Conservation (phyloP, 2,329 filamentous ascomycete species). For the Albophoma yamanashiensis region DNA sequence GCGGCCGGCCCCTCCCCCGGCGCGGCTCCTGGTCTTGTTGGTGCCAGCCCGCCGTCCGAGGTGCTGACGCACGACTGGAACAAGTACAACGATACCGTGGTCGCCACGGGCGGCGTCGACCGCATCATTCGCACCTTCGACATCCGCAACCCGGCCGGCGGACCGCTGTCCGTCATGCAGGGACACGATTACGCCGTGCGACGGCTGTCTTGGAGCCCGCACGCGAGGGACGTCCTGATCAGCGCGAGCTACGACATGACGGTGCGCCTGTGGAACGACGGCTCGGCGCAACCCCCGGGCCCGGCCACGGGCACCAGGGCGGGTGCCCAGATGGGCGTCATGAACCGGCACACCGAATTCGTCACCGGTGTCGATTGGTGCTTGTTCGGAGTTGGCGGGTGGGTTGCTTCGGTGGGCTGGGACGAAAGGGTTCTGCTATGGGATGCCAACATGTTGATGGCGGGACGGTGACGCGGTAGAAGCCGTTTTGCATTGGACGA, state of each 20-base stretch:
- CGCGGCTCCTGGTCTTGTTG: slow-evolving; percentile 16
- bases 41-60: slow-evolving; percentile 57
- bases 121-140: slow-evolving; percentile 82
- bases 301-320: slow-evolving; percentile 28
- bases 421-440: slow-evolving; percentile 85
- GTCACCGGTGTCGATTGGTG: slow-evolving; percentile 97
- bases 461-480: slow-evolving; percentile 9
- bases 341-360: slow-evolving; percentile 93
- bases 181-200: slow-evolving; percentile 90
- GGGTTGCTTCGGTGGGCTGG: slow-evolving; percentile 92
- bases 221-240: slow-evolving; percentile 77
- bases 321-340: slow-evolving; percentile 68
- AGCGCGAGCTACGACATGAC: slow-evolving; percentile 98
- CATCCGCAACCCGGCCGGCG: slow-evolving; percentile 62
- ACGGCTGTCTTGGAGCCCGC: slow-evolving; percentile 82
- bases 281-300: slow-evolving; percentile 29
- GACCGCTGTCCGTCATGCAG: slow-evolving; percentile 61
- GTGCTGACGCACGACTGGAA: slow-evolving; percentile 97
- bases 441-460: slow-evolving; percentile 59
- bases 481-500: background rate
- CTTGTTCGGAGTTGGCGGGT: slow-evolving; percentile 86
- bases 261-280: slow-evolving; percentile 86
- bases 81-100: slow-evolving; percentile 78
- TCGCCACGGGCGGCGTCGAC: slow-evolving; percentile 87
- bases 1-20: slow-evolving; percentile 42